Base-by-base conservation (phyloP, 2,329 filamentous ascomycete species). In the Lasiodiplodia citricola region DNA sequence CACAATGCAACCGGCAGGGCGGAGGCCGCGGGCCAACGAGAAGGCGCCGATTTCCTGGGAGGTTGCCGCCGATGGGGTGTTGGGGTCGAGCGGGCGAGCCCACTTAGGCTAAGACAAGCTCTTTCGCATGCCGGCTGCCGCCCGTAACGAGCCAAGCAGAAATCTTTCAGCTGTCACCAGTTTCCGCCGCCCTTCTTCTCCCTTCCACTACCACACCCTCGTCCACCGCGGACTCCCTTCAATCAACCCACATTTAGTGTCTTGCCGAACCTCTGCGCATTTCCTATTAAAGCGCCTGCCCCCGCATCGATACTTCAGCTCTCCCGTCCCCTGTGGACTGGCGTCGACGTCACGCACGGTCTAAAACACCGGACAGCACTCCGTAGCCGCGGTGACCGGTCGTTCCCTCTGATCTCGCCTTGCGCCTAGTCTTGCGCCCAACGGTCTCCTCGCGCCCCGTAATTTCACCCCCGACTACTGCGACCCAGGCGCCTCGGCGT, bases 401-500 rank as follows among this genome's bases (percentile, higher is more conserved):
- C 60, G 31, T 21, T 52, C 38, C 51, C 60, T n/a, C 60, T 64
- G 60, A 54, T n/a, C 31, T 52, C 60, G 44, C 38, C 60, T n/a
- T 23, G 23, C 28, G 44, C 47, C 60, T 64, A 47, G 37, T 52
- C 14, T 47, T 50, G 60, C 60, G 28, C 41, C 58, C 60, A 14
- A 47, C 60, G 60, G 37, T 16, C 47, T 47, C 14, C n/a, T n/a
- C 47, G 60, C 47, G 23, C 60, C 47, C 28, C 38, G 23, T 35
- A 4, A 35, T 52, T 54, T 52, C 44, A 21, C 60, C 31, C 14
- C 21, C 47, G n/a, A 52, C 25, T n/a, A n/a, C 41, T 21, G n/a
- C 31, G n/a, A 69, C 66, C 67, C 73, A 74, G 79, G 75, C 81
- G 80, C 77, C 73, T 74, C 73, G 75, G 79, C 81, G 80, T 80